phyloP scores from a whole-genome alignment of 805 yeast genomes.

The Yamadazyma akitaensis region DNA sequence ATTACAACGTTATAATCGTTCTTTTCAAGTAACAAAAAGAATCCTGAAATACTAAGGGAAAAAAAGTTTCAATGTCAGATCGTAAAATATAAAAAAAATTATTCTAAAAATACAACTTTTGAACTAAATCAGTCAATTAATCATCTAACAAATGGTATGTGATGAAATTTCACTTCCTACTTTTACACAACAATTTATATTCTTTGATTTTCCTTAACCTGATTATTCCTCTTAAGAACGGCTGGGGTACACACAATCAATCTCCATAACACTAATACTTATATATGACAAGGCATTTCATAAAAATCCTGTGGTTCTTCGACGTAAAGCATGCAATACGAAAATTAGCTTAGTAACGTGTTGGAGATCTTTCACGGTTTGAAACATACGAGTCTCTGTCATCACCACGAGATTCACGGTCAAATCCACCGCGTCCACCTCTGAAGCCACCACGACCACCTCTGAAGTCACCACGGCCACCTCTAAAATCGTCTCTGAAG shows the following conservation, averaged over 20 bases:
- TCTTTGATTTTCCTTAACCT: conserved; percentile 2
- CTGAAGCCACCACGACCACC: conserved; percentile 39
- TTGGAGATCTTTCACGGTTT: conserved; percentile 62
- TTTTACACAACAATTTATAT: conserved; percentile 7
- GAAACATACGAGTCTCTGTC: conserved; percentile 43
- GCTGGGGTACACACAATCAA: conserved; percentile 6
- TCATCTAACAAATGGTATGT: neutral
- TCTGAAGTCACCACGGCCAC: conserved; percentile 29
- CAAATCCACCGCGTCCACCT: conserved; percentile 24
- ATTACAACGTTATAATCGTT: neutral
- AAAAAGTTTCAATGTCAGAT: no score
- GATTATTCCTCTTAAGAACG: neutral
- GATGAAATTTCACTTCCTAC: neutral
- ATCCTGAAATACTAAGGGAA: no score
- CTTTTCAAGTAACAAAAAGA: neutral
- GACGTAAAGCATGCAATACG: no score
- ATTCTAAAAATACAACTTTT: neutral
- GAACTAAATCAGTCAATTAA: conserved; percentile 2
- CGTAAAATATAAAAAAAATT: neutral
- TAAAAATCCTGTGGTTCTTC: neutral
- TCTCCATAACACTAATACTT: conserved; percentile 7
- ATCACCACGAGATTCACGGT: conserved; percentile 42
- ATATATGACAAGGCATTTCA: conserved; percentile 5
- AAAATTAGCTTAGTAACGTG: conserved; percentile 49
- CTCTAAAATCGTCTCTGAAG: conserved; percentile 31